Evolutionary conservation across 306 rosid species (phyloP), one percentile per base, ranked within the genome.

Genomic region (Delonix regia): DNA sequence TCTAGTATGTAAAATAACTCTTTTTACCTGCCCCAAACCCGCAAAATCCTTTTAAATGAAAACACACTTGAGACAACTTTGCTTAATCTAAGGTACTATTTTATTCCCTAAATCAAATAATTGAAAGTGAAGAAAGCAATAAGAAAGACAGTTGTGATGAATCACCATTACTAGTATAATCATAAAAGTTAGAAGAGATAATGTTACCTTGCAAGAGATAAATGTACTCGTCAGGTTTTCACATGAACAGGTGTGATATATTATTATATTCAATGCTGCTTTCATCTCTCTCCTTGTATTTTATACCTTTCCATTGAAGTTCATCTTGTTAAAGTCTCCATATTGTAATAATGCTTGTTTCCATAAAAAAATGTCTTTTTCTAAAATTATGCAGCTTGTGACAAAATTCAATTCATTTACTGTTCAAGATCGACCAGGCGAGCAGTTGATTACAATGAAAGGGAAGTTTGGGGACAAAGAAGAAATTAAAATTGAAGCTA

Each of bases 391-490:
- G 71, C 83, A 94, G 99, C 95, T 87, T 75, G 78, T 28, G 11
- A 78, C 83, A 22, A 59, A 75, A 53, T 94, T 90, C 88, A 84
- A 85, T 47, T 90, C 89, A 6, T 92, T 92, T 82, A 36, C 70
- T 21, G 87, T 94, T 71, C 86, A 92, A 77, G 97, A 90, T 77
- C 87, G 90, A 39, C 90, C 85, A 2, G 91, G 95, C 0, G 92
- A 89, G 87, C 91, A 87, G 78, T 90, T 87, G 85, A 87, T 94
- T 55, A 88, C 83, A 11, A 57, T 92, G 82, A 89, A 62, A 67
- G 76, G 97, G 14, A 90, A 36, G 62, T 90, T 82, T 69, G 89
- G 87, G 61, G 91, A 86, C 22, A 42, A 16, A 55, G 99, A 94
- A 79, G 89, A 87, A 45, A 73, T 95, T 48, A 91, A 81, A 77